A percentile compares a stretch with the other conserved stretches of the same genome.
Conservation (phyloP, 768 basidiomycete genomes). For the Suillus fuscotomentosus region DNA sequence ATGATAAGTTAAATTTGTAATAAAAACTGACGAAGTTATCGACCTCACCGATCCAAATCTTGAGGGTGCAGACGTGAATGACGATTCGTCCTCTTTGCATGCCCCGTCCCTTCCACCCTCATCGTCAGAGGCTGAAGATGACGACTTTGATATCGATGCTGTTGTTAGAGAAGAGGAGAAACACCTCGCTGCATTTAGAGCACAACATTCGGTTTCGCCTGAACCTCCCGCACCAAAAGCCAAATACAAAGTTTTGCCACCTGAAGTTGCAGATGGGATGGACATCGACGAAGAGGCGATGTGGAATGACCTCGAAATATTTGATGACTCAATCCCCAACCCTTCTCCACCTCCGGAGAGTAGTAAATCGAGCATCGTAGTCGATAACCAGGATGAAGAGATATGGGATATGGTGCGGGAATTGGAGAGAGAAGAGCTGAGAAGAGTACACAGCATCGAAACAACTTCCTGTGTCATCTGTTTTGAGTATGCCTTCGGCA, state of each 20-base stretch:
- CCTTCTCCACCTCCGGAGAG: constrained; percentile 10
- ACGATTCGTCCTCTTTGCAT: constrained; percentile 35
- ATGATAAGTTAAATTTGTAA: too few relatives aligned
- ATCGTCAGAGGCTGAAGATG: constrained; percentile 41
- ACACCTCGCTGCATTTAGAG: constrained; percentile 25
- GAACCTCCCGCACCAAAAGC: constrained; percentile 7
- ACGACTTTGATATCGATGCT: constrained; percentile 53
- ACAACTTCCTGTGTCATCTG: constrained; percentile 26
- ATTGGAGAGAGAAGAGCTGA: constrained; percentile 45
- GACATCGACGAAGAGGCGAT: constrained; percentile 40
- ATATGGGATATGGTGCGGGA: constrained; percentile 72
- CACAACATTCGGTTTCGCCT: constrained; percentile 9
- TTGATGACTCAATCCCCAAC: constrained; percentile 11
- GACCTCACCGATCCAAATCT: constrained; percentile 29
- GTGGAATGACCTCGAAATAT: constrained; percentile 29
- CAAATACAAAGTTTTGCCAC: constrained; percentile 9
- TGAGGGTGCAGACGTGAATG: constrained; percentile 24
- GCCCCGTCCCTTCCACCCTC: constrained; percentile 38
- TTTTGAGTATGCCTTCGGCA: constrained; percentile 13
- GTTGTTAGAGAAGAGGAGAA: constrained; percentile 46
- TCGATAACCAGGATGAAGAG: constrained; percentile 52
- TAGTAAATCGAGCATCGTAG: background rate
- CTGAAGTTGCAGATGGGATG: constrained; percentile 12
- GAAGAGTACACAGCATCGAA: constrained; percentile 10
- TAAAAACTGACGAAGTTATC: constrained; percentile 30